Evolutionary conservation across 345 rosid species (phyloP).

Genomic region (Lepidium africanum): DNA sequence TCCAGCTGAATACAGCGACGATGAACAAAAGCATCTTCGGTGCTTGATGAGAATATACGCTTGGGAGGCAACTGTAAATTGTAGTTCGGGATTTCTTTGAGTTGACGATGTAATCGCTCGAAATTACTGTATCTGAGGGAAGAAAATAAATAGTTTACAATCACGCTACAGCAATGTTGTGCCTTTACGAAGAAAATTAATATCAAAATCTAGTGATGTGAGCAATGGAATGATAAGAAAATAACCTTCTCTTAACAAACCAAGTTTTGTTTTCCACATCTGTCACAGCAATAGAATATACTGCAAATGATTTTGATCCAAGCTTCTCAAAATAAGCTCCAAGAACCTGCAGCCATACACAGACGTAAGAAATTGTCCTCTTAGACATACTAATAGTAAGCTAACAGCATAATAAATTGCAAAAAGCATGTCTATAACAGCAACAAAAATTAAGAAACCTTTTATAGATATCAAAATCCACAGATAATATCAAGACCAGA

Average conservation of each 20-base stretch:
- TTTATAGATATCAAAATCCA: not conserved
- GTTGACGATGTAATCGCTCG: conserved; percentile 85
- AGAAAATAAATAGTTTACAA: not conserved
- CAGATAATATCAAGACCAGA: conserved; percentile 13
- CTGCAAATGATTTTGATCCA: conserved; percentile 94
- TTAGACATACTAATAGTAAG: not conserved
- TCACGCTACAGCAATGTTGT: not conserved
- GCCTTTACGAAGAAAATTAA: not conserved
- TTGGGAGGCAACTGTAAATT: conserved; percentile 96
- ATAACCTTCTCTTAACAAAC: conserved; percentile 96
- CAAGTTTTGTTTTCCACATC: conserved; percentile 71
- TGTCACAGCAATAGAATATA: conserved; percentile 94
- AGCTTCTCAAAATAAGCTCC: conserved; percentile 96
- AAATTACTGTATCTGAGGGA: conserved; percentile 86
- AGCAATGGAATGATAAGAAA: conserved; percentile 21
- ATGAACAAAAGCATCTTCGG: conserved; percentile 95
- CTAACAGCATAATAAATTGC: not conserved
- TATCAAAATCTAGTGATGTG: conserved; percentile 14
- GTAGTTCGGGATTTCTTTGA: conserved; percentile 95
- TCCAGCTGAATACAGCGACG: conserved; percentile 98
- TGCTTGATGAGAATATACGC: conserved; percentile 98
- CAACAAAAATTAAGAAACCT: not conserved
- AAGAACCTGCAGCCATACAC: conserved; percentile 53
- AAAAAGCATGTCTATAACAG: not conserved
- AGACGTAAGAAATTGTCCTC: not conserved